phyloP scores from a whole-genome alignment of 345 rosid genomes.

The Turritis glabra region DNA sequence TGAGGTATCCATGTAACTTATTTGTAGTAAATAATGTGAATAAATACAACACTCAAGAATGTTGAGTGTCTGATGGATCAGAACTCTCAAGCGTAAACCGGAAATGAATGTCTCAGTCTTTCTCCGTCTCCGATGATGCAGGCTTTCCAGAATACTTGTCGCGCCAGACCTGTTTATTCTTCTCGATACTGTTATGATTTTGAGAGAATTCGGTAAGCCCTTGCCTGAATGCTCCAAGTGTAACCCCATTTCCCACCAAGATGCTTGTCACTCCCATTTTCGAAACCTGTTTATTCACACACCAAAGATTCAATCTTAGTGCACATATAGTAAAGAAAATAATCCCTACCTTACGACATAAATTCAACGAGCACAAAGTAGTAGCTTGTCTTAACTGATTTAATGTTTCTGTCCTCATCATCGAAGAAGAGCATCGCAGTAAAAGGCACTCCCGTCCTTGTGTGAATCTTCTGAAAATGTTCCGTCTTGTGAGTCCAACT shows the following conservation, averaged over 20 bases:
- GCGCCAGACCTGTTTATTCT: constrained; percentile 66
- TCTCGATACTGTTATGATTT: constrained; percentile 49
- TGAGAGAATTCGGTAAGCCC: constrained; percentile 69
- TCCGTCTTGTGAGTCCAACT: constrained; percentile 80
- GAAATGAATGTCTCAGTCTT: constrained; percentile 12
- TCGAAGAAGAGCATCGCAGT: constrained; percentile 78
- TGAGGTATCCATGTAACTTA: neutral
- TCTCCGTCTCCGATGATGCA: constrained; percentile 43
- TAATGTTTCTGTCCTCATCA: constrained; percentile 73
- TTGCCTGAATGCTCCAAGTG: constrained; percentile 71
- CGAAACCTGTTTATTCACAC: constrained; percentile 52
- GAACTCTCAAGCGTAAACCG: neutral
- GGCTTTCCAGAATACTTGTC: constrained; percentile 57
- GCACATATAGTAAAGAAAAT: neutral
- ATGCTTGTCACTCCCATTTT: constrained; percentile 83
- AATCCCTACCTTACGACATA: neutral
- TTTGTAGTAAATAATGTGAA: neutral
- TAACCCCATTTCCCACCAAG: constrained; percentile 64
- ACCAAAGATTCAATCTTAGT: neutral
- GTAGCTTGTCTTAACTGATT: constrained; percentile 47
- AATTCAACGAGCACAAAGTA: neutral
- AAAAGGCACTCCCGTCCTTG: constrained; percentile 67
- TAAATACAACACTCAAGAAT: neutral
- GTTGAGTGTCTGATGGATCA: neutral
- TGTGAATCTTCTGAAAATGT: constrained; percentile 77